Evolutionary conservation across 1,284 basidiomycete species (phyloP).

Genomic region (Puccinia triticina): DNA sequence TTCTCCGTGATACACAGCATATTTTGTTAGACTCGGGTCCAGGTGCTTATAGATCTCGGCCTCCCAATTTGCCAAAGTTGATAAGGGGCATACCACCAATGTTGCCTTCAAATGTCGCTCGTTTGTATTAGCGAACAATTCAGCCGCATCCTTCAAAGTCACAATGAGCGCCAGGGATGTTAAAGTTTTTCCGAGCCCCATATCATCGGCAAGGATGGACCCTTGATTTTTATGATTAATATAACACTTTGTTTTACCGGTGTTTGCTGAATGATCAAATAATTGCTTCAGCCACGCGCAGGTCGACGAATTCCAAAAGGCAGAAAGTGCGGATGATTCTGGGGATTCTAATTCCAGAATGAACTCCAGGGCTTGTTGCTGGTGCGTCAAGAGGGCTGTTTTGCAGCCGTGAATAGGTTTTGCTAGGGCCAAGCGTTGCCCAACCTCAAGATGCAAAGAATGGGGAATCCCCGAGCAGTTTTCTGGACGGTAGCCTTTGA

Average conservation of each 20-base stretch:
- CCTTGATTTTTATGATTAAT: not conserved
- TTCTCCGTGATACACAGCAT: slow-evolving; percentile 8
- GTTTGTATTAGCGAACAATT: not conserved
- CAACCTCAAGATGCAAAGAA: slow-evolving; percentile 7
- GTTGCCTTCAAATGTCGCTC: not conserved
- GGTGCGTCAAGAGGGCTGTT: not conserved
- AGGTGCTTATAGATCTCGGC: slow-evolving; percentile 12
- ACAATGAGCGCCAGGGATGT: slow-evolving; percentile 10
- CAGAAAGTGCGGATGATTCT: not conserved
- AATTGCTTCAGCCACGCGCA: not conserved
- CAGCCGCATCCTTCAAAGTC: not conserved
- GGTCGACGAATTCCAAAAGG: not conserved
- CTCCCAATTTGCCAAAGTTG: slow-evolving; percentile 10
- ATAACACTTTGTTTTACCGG: not conserved
- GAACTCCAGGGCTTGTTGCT: slow-evolving; percentile 20
- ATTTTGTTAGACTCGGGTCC: not conserved
- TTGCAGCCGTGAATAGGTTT: not conserved
- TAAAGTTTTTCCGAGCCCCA: slow-evolving; percentile 21
- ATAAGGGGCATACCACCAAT: slow-evolving; percentile 16
- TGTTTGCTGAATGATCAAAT: not conserved
- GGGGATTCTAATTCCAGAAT: slow-evolving; percentile 5
- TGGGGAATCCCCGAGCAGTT: slow-evolving; percentile 2
- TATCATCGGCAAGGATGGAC: slow-evolving; percentile 17
- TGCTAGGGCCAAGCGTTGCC: not conserved
- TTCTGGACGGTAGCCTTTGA: slow-evolving; percentile 17